Evolutionary conservation across 2,329 filamentous ascomycete genomes (phyloP).

Genomic region (Coniochaeta sp.): DNA sequence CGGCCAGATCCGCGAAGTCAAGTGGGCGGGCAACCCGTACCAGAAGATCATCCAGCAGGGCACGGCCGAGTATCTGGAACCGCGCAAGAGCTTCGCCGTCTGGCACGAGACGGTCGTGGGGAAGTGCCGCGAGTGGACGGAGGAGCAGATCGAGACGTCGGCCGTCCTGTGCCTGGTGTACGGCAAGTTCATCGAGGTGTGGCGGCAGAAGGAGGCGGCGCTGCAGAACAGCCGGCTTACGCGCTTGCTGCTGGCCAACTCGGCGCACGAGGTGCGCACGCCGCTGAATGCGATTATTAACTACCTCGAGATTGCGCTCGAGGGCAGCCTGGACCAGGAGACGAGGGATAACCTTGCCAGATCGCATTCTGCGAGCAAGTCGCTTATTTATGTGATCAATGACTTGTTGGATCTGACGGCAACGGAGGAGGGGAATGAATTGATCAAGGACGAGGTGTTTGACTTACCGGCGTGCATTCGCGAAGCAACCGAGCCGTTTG

Average conservation of each 20-base stretch:
- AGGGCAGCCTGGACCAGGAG: constrained; percentile 71
- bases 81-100: constrained; percentile 68
- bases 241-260: constrained; percentile 72
- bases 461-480: constrained; percentile 62
- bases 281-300: constrained; percentile 93
- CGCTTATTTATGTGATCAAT: constrained; percentile 89
- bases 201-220: constrained; percentile 83
- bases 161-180: constrained; percentile 84
- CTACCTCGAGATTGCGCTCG: constrained; percentile 83
- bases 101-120: constrained; percentile 79
- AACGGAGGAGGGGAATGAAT: constrained; percentile 70
- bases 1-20: constrained; percentile 67
- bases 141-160: constrained; percentile 83
- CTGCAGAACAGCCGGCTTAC: constrained; percentile 78
- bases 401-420: constrained; percentile 85
- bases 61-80: constrained; percentile 68
- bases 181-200: constrained; percentile 82
- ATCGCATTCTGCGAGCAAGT: constrained; percentile 88
- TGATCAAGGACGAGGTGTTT: constrained; percentile 77
- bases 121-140: constrained; percentile 80
- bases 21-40: constrained; percentile 83
- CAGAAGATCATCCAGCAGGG: constrained; percentile 69
- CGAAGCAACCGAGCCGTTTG: constrained; percentile 73
- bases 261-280: constrained; percentile 85
- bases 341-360: constrained; percentile 77